Evolutionary conservation across 371 early-diverging fungal species (phyloP), one percentile per base, ranked within the genome.

Genomic region (Apophysomyces trapeziformis): DNA sequence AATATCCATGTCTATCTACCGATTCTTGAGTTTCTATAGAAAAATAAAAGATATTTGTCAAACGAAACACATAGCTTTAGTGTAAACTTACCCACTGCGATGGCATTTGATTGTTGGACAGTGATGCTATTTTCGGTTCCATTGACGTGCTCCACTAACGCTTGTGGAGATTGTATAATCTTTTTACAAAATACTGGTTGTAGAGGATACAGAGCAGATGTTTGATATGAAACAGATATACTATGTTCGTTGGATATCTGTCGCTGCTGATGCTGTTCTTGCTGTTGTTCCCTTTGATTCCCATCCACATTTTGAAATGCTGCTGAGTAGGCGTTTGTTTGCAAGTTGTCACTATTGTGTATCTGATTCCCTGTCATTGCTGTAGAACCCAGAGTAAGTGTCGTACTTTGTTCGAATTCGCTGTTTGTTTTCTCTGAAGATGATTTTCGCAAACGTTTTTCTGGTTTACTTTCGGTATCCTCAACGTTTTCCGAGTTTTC

Each of bases 11-110:
- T n/a, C 47, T 47, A 21, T 7, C 7, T 47, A 16, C n/a, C 47
- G 47, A 47, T 18, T 13, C 47, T 16, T 47, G 47, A 7, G 11
- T 16, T 47, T 18, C 47, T 47, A 18, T 47, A 4, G 4, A 47
- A 5, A 43, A 16, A 7, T 1, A 47, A 47, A 47, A 7, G 7
- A n/a, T 9, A 7, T 47, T 47, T 47, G 47, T 47, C 47, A 47
- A 47, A 47, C 47, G 47, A 18, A 14, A 16, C 4, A 47, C 47
- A 47, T 47, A 47, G 18, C 32, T 18, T 18, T 47, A 47, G 47
- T 47, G 47, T 16, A 47, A 47, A 47, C 47, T 47, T 47, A 47
- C 47, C 47, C 47, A 47, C 18, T 14, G 47, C 47, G 16, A 47
- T 47, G 47, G 47, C 47, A 47, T 47, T 47, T 47, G 47, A 47